Percentiles rank a stretch among this genome's conserved stretches.
These are phyloP conservation scores for Mycena latifolia DNA, from an alignment of 768 basidiomycete genomes.

Conservation along the genomic window DNA sequence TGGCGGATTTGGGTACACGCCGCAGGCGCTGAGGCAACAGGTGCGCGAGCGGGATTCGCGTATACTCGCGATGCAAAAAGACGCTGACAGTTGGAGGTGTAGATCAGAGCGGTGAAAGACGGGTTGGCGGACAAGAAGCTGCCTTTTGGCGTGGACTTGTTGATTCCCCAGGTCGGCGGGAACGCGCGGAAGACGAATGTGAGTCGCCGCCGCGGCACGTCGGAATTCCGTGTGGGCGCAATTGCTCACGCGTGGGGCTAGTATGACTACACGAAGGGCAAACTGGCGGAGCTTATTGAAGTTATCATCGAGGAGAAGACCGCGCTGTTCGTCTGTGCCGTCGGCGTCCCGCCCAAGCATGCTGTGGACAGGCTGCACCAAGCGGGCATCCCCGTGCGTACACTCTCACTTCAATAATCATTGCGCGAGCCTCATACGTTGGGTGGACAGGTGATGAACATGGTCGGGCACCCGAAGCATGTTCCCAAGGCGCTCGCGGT, in stretches of 20 bases:
- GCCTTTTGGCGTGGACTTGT: background rate
- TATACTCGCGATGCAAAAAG: too few species aligned
- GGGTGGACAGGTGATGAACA: slow-evolving; percentile 49
- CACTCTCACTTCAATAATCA: background rate
- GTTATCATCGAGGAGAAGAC: slow-evolving; percentile 95
- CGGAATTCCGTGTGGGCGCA: too few species aligned
- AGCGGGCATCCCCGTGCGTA: slow-evolving; percentile 74
- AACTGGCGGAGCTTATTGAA: slow-evolving; percentile 57
- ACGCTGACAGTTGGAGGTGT: background rate
- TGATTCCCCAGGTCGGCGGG: background rate
- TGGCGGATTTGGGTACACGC: slow-evolving; percentile 90
- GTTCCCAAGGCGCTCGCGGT: slow-evolving; percentile 83
- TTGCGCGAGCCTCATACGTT: background rate
- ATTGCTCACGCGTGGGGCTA: background rate
- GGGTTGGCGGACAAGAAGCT: background rate
- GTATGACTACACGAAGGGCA: slow-evolving; percentile 78
- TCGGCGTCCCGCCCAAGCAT: slow-evolving; percentile 87
- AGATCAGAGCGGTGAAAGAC: background rate
- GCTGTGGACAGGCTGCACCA: slow-evolving; percentile 86
- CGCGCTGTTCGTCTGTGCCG: slow-evolving; percentile 89
- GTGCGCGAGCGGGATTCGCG: too few species aligned
- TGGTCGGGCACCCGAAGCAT: slow-evolving; percentile 97
- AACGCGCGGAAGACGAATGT: slow-evolving; percentile 46
- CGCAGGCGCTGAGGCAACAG: slow-evolving; percentile 84
- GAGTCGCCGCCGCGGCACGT: too few species aligned